phyloP scores from a whole-genome alignment of 2,329 filamentous ascomycete genomes.

The Phialocephala subalpina region DNA sequence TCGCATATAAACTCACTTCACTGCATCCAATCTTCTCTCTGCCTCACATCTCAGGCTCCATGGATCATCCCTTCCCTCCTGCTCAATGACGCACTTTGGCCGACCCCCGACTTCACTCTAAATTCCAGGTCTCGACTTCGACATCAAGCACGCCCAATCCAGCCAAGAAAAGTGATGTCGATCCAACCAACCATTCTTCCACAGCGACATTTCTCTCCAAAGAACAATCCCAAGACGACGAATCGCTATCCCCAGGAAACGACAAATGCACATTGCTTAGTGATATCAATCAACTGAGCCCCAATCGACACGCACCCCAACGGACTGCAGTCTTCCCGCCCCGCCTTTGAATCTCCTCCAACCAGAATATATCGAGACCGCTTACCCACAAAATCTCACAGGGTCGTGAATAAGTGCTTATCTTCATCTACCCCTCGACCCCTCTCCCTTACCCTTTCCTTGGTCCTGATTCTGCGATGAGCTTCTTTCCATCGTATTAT shows the following conservation, averaged over 20 bases:
- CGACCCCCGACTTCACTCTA: background rate
- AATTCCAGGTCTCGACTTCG: background rate
- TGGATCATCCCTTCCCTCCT: too few species aligned
- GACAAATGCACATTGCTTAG: slow-evolving; percentile 1
- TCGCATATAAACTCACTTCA: too few species aligned
- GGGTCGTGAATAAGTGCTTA: slow-evolving; percentile 4
- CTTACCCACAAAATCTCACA: background rate
- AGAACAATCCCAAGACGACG: background rate
- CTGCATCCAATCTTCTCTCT: too few species aligned
- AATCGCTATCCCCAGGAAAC: background rate
- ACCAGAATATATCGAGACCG: background rate
- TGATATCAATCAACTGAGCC: slow-evolving; percentile 1
- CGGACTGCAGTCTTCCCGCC: background rate
- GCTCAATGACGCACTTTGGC: background rate
- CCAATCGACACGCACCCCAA: background rate
- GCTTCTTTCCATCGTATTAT: slow-evolving; percentile 27
- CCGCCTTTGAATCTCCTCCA: background rate
- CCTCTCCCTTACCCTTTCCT: background rate
- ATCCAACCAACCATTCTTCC: background rate
- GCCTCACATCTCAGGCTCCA: too few species aligned
- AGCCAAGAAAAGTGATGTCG: background rate
- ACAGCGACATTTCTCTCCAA: background rate
- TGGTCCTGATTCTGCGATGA: slow-evolving; percentile 28
- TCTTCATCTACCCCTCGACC: slow-evolving; percentile 2
- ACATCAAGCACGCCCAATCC: background rate